A percentile compares a stretch with the other conserved stretches of the same genome.
These are phyloP conservation scores for Candida caryicola DNA, from an alignment of 805 yeast genomes.

Conservation along the genomic window DNA sequence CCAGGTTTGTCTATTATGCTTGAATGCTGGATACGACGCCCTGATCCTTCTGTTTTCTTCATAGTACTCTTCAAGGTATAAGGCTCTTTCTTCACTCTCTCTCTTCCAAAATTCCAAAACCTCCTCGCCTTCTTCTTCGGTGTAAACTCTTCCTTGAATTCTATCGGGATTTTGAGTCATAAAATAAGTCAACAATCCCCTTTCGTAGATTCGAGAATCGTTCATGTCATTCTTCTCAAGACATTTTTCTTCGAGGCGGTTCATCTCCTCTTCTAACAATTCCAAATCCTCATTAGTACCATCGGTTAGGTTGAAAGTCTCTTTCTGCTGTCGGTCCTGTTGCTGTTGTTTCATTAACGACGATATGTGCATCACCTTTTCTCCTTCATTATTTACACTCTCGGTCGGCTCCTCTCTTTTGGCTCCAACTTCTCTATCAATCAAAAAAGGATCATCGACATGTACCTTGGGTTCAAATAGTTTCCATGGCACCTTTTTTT, in stretches of 20 bases:
- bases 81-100: constrained; percentile 4
- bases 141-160: constrained; percentile 5
- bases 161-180: constrained; percentile 4
- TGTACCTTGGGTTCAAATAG: not conserved
- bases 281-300: constrained; percentile 1
- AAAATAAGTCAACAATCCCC: constrained; percentile 10
- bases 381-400: constrained; percentile 1
- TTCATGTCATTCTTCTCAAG: constrained; percentile 9
- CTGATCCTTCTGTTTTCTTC: constrained; percentile 5
- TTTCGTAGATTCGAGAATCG: constrained; percentile 12
- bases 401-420: not conserved
- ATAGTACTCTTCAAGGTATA: constrained; percentile 1
- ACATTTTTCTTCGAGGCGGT: constrained; percentile 2
- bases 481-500: constrained; percentile 1
- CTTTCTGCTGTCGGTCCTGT: not conserved
- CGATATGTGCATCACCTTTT: constrained; percentile 1
- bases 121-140: constrained; percentile 9
- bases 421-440: not conserved
- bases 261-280: constrained; percentile 1
- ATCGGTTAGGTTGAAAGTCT: not conserved
- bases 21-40: not conserved
- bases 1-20: not conserved
- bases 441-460: constrained; percentile 3
- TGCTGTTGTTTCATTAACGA: not conserved
- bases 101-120: constrained; percentile 10